Evolutionary conservation across 2,329 filamentous ascomycete genomes (phyloP), one percentile per base, ranked within the genome.

Genomic region (Arthroderma sp.): DNA sequence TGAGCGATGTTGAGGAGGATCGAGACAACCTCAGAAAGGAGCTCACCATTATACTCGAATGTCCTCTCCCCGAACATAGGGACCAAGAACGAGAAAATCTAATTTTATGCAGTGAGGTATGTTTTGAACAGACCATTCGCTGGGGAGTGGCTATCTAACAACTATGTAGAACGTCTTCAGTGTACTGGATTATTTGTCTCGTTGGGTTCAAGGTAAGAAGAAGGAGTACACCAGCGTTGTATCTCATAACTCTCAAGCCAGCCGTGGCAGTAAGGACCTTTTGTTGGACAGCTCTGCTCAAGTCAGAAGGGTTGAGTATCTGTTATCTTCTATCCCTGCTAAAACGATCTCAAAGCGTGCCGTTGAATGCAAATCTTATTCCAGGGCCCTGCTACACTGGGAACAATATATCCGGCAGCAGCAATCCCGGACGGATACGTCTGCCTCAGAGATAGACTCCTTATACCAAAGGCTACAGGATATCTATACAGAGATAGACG

Each of bases 401-500:
- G 91, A 99, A 63, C 86, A 94, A 54, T 84, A 94, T 58, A 88
- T 88, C 46, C 75, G 81, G 29, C 72, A 79, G 53, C 64, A 66
- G 45, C 66, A 61, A 42, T 55, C 58, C n/a, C 66, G 62, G 47
- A 57, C 54, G 28, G 69, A 70, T 1, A 69, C 71, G 2, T 73
- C 78, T 22, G 51, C 58, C 8, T 67, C 74, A n/a, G 72, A 70
- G 40, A 59, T 71, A 38, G 72, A 82, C 43, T 72, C 77, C 27
- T 71, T 91, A 3, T 75, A 93, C 48, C 78, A 86, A 53, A 78
- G 81, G 49, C 69, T 98, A 27, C 89, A 96, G 58, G 81, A 89
- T 43, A 94, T 98, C 11, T 99, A 98, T 62, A 86, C 86, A 1
- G 84, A 95, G 54, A 96, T 99, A 49, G 91, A 99, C 57, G 91